These are phyloP conservation scores for Colletotrichum sojae DNA, from an alignment of 2,329 filamentous ascomycete species.

Conservation along the genomic window DNA sequence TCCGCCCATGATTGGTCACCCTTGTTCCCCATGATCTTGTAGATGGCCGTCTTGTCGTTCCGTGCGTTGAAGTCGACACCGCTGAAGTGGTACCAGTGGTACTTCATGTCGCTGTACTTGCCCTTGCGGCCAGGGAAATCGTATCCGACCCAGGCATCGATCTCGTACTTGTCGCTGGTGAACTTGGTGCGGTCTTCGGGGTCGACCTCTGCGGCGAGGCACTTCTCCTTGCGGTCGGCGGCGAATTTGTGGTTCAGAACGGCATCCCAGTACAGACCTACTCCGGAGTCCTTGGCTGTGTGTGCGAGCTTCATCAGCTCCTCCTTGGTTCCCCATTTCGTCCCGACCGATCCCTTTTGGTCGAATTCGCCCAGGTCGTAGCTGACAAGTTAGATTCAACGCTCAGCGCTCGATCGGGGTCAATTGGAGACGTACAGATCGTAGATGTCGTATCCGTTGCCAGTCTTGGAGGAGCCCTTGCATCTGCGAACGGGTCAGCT, in stretches of 20 bases:
- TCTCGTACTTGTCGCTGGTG: constrained; percentile 71
- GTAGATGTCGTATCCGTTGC: constrained; percentile 80
- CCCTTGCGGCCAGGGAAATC: constrained; percentile 75
- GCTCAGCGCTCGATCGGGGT: background rate
- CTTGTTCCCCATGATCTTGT: constrained; percentile 73
- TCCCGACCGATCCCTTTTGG: constrained; percentile 74
- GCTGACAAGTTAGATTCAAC: constrained; percentile 29
- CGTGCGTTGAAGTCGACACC: constrained; percentile 77
- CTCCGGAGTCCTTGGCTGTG: constrained; percentile 67
- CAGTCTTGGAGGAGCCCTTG: constrained; percentile 74
- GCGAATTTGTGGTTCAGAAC: constrained; percentile 84
- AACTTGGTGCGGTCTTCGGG: constrained; percentile 70
- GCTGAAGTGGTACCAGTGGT: constrained; percentile 79
- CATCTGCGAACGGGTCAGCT: constrained; percentile 55
- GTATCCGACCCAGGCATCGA: constrained; percentile 79
- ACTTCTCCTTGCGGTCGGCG: constrained; percentile 76
- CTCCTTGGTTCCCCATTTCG: constrained; percentile 79
- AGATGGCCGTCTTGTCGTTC: constrained; percentile 74
- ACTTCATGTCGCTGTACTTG: constrained; percentile 74
- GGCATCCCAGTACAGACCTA: constrained; percentile 79
- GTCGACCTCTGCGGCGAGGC: constrained; percentile 75
- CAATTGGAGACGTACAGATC: constrained; percentile 64
- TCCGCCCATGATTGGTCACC: constrained; percentile 74
- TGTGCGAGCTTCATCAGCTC: constrained; percentile 70
- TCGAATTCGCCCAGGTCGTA: constrained; percentile 81